Evolutionary conservation across 805 yeast genomes (phyloP).

Genomic region (Dipodascus albidus): DNA sequence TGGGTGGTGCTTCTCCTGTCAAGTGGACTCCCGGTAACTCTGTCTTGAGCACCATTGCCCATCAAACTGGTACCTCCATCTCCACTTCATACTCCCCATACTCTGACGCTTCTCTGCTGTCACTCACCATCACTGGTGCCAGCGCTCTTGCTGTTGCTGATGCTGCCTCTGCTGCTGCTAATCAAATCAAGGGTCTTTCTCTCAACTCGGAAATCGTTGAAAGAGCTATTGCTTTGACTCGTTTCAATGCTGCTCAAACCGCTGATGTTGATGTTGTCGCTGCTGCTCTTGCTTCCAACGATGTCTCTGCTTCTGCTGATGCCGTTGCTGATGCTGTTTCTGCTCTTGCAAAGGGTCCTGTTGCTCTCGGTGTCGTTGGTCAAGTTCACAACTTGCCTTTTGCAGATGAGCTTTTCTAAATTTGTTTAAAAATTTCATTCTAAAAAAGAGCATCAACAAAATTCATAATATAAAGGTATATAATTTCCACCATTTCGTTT

Average conservation of each 20-base stretch:
- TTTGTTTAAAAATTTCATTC: neutral
- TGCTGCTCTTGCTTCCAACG: conserved; percentile 29
- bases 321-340: conserved; percentile 25
- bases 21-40: conserved; percentile 44
- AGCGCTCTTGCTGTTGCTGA: conserved; percentile 47
- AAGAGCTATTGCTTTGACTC: conserved; percentile 44
- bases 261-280: conserved; percentile 26
- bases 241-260: conserved; percentile 43
- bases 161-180: conserved; percentile 38
- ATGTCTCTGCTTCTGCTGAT: conserved; percentile 22
- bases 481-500: neutral
- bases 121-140: conserved; percentile 50
- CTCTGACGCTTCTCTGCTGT: conserved; percentile 73
- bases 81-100: conserved; percentile 46
- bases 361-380: conserved; percentile 85
- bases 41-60: conserved; percentile 36
- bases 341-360: conserved; percentile 35
- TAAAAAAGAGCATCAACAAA: neutral
- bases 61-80: conserved; percentile 34
- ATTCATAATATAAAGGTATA: neutral
- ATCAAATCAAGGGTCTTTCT: conserved; percentile 21
- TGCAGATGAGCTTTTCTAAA: conserved; percentile 70
- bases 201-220: conserved; percentile 29
- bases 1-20: conserved; percentile 38
- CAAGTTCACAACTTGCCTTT: conserved; percentile 77